Evolutionary conservation across 192 early-diverging fungal genomes (phyloP), one percentile per base, ranked within the genome.

Genomic region (Ambispora gerdemannii): DNA sequence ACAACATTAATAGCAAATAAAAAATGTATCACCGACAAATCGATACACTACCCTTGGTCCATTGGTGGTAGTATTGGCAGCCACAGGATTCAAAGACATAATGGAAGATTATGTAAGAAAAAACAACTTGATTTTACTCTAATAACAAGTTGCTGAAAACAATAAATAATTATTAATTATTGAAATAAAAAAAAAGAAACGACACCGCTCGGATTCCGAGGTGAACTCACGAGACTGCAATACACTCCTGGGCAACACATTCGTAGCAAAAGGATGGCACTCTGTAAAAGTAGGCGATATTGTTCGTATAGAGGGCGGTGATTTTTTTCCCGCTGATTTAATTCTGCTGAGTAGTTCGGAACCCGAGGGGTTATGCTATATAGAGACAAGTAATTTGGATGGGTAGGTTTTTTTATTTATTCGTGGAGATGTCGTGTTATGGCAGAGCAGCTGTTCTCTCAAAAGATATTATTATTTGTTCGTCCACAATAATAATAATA

Each of bases 321-420:
- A 95, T 71, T 87, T 89, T 38, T 93, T 98, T 68, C 93, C 95
- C 0, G 97, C 95, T 0, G 97, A 98, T 79, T 74, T 98, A 70
- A 81, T 97, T 25, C 72, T 98, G 27, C 70, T 98, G 17, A 94
- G 92, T 82, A 92, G 90, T 43, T 91, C 88, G 15, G 97, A 97
- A 74, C 97, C 95, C 17, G 95, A 98, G 77, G 95, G 92, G 34
- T 83, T 97, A 78, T 94, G 92, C 76, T 98, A 98, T 72, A 95
- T 98, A 65, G 97, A 98, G 78, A 98, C 97, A 70, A 93, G 92
- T 72, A 97, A 97, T 78, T 81, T 98, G 58, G 97, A 98, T 75
- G 97, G 91, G 89, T 91, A 78, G 79, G 67, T 74, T 30, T 59
- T 17, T 20, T 62, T 36, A 43, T 27, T 13, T 63, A 72, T 32